Base-by-base conservation (phyloP, 441 rosid genomes). In the Aleurites moluccanus region DNA sequence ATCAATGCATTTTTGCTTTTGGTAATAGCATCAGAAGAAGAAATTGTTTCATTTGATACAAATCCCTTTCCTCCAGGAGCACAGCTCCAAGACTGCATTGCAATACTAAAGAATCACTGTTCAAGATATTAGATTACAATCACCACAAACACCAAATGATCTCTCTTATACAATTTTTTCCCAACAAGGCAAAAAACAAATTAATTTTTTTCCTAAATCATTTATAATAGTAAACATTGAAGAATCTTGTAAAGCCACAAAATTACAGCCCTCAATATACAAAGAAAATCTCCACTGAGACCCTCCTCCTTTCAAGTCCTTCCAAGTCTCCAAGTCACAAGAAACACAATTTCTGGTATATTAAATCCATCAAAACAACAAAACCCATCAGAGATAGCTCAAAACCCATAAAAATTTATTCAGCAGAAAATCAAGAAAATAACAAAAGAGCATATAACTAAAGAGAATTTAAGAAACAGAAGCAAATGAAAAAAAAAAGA, bases 1-100 rank as follows among this genome's bases (percentile, higher is more conserved):
- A 77, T 59, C 38, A 77, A 65, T 16, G 47, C 74, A 77, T 50
- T 79, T 76, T 74, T 82, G 75, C 72, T 77, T 66, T 85, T 82
- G 33, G 72, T 57, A 72, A 77, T 66, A 49, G 84, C 64, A 78
- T 79, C 83, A 73, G 83, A 73, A 66, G 80, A 77, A 56, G 84
- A 76, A 70, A 75, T 77, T 73, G 75, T 62, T 72, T 76, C 88
- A 72, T 56, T 78, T 23, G 84, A 65, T n/a, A 64, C 74, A 49
- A 69, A 64, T 7, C 70, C 87, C 49, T 78, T 80, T 49, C 81
- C 85, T 70, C 79, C 85, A 70, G 79, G 73, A 60, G 80, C 79
- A 80, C 63, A 83, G 77, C 84, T 81, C 87, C 88, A 84, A 75
- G 87, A 79, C 79, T 86, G 88, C 88, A 86, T 88, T n/a, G 25